Percentiles rank a stretch among this genome's conserved stretches.
These are phyloP conservation scores for Xanthoparmelia taractica DNA, from an alignment of 495 filamentous ascomycete genomes.

Conservation along the genomic window DNA sequence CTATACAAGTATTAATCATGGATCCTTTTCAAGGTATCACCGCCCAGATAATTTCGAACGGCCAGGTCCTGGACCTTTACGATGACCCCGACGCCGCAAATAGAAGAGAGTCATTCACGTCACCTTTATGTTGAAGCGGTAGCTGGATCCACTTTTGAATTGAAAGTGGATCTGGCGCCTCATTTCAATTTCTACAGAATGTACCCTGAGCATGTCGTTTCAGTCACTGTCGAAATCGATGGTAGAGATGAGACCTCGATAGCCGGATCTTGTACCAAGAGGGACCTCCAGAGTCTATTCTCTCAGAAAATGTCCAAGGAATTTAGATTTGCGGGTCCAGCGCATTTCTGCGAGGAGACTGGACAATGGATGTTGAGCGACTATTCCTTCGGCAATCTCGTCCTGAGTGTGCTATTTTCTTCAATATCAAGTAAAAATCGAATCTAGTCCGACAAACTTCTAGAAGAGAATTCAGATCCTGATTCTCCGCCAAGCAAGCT, in stretches of 20 bases:
- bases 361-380: slow-evolving; percentile 8
- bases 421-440: background rate
- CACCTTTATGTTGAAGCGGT: slow-evolving; percentile 10
- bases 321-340: background rate
- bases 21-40: slow-evolving; percentile 1
- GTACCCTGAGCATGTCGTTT: background rate
- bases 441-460: background rate
- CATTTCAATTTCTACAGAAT: background rate
- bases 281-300: fast-evolving
- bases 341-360: slow-evolving; percentile 1
- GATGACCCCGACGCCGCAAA: slow-evolving; percentile 5
- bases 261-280: background rate
- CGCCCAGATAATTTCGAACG: slow-evolving; percentile 5
- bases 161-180: background rate
- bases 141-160: background rate
- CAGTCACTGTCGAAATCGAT: background rate
- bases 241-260: background rate
- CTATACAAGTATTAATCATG: slow-evolving; percentile 4
- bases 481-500: background rate
- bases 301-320: too few relatives aligned
- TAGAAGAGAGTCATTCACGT: background rate
- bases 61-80: background rate
- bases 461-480: background rate
- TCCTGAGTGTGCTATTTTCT: background rate
- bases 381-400: slow-evolving; percentile 3